phyloP scores from a whole-genome alignment of 2,329 filamentous ascomycete species.

The Gremmenia infestans region DNA sequence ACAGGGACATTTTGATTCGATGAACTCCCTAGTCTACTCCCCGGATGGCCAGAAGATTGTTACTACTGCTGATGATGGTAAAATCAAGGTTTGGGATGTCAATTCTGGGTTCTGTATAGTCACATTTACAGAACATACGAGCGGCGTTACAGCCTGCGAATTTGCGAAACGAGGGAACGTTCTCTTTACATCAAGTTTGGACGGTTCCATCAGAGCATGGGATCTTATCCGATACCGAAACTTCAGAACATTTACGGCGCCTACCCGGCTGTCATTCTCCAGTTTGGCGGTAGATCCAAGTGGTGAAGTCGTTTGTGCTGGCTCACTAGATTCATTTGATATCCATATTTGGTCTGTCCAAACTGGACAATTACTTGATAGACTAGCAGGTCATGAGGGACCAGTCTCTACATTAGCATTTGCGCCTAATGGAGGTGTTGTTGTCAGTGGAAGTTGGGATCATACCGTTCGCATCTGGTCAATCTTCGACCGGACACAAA shows the following conservation, averaged over 20 bases:
- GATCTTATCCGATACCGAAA: slow-evolving; percentile 94
- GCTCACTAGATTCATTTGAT: slow-evolving; percentile 92
- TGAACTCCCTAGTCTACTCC: slow-evolving; percentile 90
- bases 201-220: slow-evolving; percentile 93
- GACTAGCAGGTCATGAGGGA: slow-evolving; percentile 86
- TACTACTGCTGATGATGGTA: slow-evolving; percentile 92
- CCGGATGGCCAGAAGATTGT: slow-evolving; percentile 91
- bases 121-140: slow-evolving; percentile 95
- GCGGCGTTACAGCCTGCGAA: slow-evolving; percentile 88
- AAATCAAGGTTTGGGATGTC: slow-evolving; percentile 98
- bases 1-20: slow-evolving; percentile 92
- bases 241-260: slow-evolving; percentile 94
- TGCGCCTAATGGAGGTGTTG: slow-evolving; percentile 73
- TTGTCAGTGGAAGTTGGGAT: slow-evolving; percentile 96
- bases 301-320: slow-evolving; percentile 92
- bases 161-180: slow-evolving; percentile 95
- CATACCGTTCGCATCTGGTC: slow-evolving; percentile 94
- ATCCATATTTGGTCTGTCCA: slow-evolving; percentile 99
- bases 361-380: slow-evolving; percentile 90
- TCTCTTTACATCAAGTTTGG: slow-evolving; percentile 88
- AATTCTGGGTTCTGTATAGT: slow-evolving; percentile 96
- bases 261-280: slow-evolving; percentile 85
- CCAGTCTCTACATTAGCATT: slow-evolving; percentile 87
- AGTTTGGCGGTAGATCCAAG: slow-evolving; percentile 95
- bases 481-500: slow-evolving; percentile 89